Evolutionary conservation across 2,329 filamentous ascomycete species (phyloP).

Genomic region (Hypoxylon sp.): DNA sequence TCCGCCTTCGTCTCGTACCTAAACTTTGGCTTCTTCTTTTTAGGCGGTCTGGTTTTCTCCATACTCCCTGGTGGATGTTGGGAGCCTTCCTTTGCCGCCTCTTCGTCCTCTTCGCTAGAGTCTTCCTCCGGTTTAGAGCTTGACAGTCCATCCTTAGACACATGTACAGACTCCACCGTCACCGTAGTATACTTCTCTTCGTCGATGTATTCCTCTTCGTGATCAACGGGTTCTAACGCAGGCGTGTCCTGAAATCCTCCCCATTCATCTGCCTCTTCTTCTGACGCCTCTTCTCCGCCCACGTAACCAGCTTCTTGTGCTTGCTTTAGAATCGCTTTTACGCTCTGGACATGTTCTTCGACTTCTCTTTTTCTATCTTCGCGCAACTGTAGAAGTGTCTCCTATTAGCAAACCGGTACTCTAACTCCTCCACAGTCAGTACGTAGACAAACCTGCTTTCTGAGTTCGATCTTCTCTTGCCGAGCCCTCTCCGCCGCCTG

Average conservation of each 20-base stretch:
- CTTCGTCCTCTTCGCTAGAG: constrained; percentile 55
- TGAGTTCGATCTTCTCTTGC: constrained; percentile 79
- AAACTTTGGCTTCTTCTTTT: constrained; percentile 92
- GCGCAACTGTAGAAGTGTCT: constrained; percentile 72
- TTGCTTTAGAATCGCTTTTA: constrained; percentile 78
- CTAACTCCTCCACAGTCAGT: neutral
- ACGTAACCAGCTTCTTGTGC: constrained; percentile 66
- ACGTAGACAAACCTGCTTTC: constrained; percentile 76
- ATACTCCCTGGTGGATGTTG: constrained; percentile 60
- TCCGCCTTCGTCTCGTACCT: constrained; percentile 92
- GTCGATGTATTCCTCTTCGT: constrained; percentile 95
- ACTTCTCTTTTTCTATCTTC: constrained; percentile 87
- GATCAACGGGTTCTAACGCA: constrained; percentile 71
- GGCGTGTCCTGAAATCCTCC: constrained; percentile 72
- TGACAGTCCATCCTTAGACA: constrained; percentile 80
- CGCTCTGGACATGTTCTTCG: constrained; percentile 83
- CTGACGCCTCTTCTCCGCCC: constrained; percentile 53
- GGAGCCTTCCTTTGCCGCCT: constrained; percentile 56
- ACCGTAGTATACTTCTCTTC: constrained; percentile 97
- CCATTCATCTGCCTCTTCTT: constrained; percentile 66
- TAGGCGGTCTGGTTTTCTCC: constrained; percentile 69
- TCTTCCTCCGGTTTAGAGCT: constrained; percentile 62
- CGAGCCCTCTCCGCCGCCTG: constrained; percentile 81
- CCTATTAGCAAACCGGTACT: constrained; percentile 13
- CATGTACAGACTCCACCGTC: constrained; percentile 88